Percentiles rank a stretch among this genome's conserved stretches.
These are phyloP conservation scores for Hanseniaspora thailandica DNA, from an alignment of 805 yeast species.

Conservation along the genomic window DNA sequence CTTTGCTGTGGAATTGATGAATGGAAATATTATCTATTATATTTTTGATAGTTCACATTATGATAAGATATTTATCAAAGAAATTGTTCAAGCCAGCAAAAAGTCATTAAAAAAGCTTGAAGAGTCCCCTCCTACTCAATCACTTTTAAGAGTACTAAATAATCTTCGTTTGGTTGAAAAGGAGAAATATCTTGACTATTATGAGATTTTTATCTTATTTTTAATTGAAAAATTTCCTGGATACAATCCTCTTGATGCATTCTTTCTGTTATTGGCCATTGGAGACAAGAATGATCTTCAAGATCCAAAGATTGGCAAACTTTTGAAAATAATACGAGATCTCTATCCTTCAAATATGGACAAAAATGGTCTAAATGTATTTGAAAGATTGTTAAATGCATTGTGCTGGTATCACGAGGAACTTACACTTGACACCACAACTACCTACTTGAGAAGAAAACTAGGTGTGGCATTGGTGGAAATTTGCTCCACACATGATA, in stretches of 20 bases:
- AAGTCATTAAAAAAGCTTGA: neutral
- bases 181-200: neutral
- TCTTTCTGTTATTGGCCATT: too few relatives aligned
- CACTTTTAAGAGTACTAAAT: too few relatives aligned
- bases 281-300: neutral
- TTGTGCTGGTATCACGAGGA: constrained; percentile 3
- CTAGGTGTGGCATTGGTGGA: neutral
- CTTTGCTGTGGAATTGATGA: too few relatives aligned
- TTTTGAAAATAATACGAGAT: neutral
- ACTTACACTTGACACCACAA: neutral
- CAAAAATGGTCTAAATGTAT: too few relatives aligned
- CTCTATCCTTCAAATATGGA: neutral
- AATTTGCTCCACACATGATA: neutral
- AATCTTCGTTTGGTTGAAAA: neutral
- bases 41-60: too few relatives aligned
- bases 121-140: neutral
- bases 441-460: neutral
- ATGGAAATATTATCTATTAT: too few relatives aligned
- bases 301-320: too few relatives aligned
- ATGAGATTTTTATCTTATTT: neutral
- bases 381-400: neutral
- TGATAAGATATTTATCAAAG: neutral
- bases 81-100: too few relatives aligned
- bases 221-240: neutral
- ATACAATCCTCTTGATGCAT: neutral